Evolutionary conservation across 257 asterid genomes (phyloP), one percentile per base, ranked within the genome.

Genomic region (Solanum chmielewskii): DNA sequence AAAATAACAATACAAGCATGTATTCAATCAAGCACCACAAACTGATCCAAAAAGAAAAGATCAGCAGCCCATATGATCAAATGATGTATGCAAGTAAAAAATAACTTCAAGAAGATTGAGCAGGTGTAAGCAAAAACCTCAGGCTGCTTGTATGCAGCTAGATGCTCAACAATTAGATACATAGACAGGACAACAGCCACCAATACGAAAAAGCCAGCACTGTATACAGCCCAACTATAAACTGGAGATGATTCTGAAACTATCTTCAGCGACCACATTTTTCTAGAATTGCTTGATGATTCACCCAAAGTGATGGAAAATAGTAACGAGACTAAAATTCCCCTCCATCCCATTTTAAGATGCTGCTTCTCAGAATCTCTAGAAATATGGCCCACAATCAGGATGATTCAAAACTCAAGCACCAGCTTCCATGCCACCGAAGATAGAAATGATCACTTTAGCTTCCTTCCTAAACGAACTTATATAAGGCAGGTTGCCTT

Each of bases 111-210:
- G 6, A 62, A 62, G 27, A 82, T 83, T 77, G 76, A 86, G 60
- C 13, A 44, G 88, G 82, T 23, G 15, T 41, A 42, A 77, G 83
- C 74, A 90, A 94, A 12, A 89, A 95, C 99, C 99, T 93, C 98
- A 27, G 98, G 99, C 91, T 94, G 98, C 87, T 95, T 90, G 91
- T 95, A 97, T 2, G 98, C 94, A 88, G 96, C 94, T 90, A 97
- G 91, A 92, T 97, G 98, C 95, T 95, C 99, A 37, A 97, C 94
- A 74, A 94, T 91, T 52, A 97, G 98, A 89, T 91, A 94, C 94
- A 93, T 90, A 14, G 99, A 94, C 84, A 97, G 92, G 89, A 95
- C 78, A 83, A 97, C 92, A 89, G 98, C 96, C 89, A 90, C 97
- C 80, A 94, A 90, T 9, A 97, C 99, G 90, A 93, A 95, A 47